Percentiles rank a stretch among this genome's conserved stretches.
phyloP scores from a whole-genome alignment of 768 basidiomycete species.

The Auriscalpium orientale region DNA sequence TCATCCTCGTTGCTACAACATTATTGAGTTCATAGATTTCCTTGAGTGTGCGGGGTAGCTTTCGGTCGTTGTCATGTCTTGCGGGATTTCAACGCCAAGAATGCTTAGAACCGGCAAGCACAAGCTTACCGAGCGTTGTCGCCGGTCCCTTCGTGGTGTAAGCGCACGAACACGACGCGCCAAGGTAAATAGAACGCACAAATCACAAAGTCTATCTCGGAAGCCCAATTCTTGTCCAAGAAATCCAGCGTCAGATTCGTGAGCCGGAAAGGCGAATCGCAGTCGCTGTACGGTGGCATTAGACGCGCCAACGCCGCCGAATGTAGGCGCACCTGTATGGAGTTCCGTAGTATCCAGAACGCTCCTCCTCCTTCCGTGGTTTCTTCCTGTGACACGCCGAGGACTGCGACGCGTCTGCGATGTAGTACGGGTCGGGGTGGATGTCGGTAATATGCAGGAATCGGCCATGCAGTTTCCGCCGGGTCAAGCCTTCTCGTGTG shows the following conservation, averaged over 20 bases:
- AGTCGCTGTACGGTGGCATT: constrained; percentile 38
- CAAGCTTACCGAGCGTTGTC: constrained; percentile 56
- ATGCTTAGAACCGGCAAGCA: neutral
- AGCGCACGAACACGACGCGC: neutral
- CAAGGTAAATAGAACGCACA: constrained; percentile 37
- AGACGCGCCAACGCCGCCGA: neutral
- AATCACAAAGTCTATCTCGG: constrained; percentile 85
- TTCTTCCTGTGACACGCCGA: constrained; percentile 62
- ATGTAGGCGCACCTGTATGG: constrained; percentile 49
- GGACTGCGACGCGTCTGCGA: constrained; percentile 39
- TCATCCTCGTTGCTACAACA: constrained; percentile 60
- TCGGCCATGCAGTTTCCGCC: constrained; percentile 52
- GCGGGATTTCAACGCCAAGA: constrained; percentile 4
- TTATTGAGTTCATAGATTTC: constrained; percentile 78
- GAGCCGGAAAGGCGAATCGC: constrained; percentile 76
- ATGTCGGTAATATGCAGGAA: constrained; percentile 83
- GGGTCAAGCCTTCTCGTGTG: neutral
- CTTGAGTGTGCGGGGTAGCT: constrained; percentile 67
- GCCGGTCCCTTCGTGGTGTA: constrained; percentile 51
- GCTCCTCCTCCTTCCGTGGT: constrained; percentile 43
- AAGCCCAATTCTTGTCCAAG: constrained; percentile 70
- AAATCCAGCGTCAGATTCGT: constrained; percentile 78
- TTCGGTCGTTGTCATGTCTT: constrained; percentile 81
- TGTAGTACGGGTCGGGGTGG: constrained; percentile 72
- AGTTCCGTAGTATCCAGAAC: constrained; percentile 57